These are phyloP conservation scores for Mycena polygramma DNA, from an alignment of 768 basidiomycete genomes.

Conservation along the genomic window DNA sequence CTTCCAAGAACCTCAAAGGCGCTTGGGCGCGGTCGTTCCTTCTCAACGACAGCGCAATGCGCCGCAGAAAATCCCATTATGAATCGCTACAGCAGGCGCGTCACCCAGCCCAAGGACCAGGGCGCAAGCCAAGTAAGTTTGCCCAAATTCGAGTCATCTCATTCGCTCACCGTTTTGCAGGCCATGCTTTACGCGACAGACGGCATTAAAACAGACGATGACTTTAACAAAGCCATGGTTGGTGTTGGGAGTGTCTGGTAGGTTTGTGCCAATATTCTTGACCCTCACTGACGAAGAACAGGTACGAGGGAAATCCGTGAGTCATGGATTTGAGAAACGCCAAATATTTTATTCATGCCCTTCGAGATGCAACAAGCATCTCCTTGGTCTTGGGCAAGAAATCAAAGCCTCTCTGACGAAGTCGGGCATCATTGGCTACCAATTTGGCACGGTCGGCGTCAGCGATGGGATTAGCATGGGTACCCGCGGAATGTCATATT, in stretches of 20 bases:
- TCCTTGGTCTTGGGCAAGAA: slow-evolving; percentile 89
- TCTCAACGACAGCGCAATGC: slow-evolving; percentile 51
- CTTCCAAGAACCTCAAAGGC: slow-evolving; percentile 20
- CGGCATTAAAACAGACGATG: slow-evolving; percentile 81
- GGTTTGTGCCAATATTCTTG: slow-evolving; percentile 44
- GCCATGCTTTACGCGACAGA: slow-evolving; percentile 99
- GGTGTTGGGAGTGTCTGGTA: slow-evolving; percentile 98
- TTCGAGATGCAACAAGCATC: slow-evolving; percentile 92
- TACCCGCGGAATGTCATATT: slow-evolving; percentile 92
- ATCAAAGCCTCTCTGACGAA: slow-evolving; percentile 84
- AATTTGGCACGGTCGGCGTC: slow-evolving; percentile 97
- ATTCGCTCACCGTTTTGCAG: slow-evolving; percentile 55
- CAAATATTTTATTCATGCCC: slow-evolving; percentile 11
- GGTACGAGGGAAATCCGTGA: slow-evolving; percentile 99
- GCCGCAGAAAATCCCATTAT: slow-evolving; percentile 58
- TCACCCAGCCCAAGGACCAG: slow-evolving; percentile 95
- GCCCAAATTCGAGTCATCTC: slow-evolving; percentile 25
- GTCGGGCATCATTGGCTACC: slow-evolving; percentile 89
- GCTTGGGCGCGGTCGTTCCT: slow-evolving; percentile 19
- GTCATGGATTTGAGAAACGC: slow-evolving; percentile 45
- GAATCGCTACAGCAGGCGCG: slow-evolving; percentile 80
- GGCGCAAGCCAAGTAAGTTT: slow-evolving; percentile 87
- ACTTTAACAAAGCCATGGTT: slow-evolving; percentile 97
- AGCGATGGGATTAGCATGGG: slow-evolving; percentile 99
- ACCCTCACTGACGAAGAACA: slow-evolving; percentile 49